These are phyloP conservation scores for Nemania serpens DNA, from an alignment of 2,329 filamentous ascomycete species.

Conservation along the genomic window DNA sequence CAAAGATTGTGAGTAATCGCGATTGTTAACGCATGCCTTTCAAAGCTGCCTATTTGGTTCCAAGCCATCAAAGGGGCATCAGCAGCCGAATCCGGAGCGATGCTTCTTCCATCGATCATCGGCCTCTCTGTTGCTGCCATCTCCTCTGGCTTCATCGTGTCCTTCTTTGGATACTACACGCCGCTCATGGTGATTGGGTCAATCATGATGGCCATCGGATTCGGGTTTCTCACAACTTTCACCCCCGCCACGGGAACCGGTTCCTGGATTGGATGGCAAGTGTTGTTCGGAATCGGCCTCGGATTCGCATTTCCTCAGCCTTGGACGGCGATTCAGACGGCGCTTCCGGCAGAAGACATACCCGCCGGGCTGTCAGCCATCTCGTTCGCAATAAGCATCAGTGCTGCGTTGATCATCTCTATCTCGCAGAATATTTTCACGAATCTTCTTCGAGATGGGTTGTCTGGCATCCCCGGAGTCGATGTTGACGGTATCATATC, in stretches of 20 bases:
- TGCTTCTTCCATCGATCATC: constrained; percentile 21
- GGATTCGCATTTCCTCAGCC: constrained; percentile 19
- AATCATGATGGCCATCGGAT: constrained; percentile 18
- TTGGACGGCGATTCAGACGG: constrained; percentile 16
- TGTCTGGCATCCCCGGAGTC: constrained; percentile 5
- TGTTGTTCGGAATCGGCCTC: constrained; percentile 18
- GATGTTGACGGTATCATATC: constrained; percentile 10
- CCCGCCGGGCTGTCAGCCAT: constrained; percentile 11
- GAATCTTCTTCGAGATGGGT: constrained; percentile 10
- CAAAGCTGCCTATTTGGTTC: constrained; percentile 25
- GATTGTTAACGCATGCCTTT: not conserved
- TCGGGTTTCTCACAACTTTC: constrained; percentile 20
- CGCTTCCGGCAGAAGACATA: constrained; percentile 13
- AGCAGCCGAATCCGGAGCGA: constrained; percentile 11
- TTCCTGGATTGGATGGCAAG: constrained; percentile 20
- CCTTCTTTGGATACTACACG: constrained; percentile 19
- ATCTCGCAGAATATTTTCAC: constrained; percentile 24
- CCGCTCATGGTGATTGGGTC: constrained; percentile 19
- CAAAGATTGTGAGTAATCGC: not conserved
- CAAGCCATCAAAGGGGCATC: constrained; percentile 23
- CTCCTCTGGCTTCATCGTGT: constrained; percentile 16
- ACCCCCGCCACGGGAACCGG: not conserved
- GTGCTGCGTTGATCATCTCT: constrained; percentile 14
- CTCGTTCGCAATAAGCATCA: constrained; percentile 22
- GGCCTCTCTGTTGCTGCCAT: constrained; percentile 16